Evolutionary conservation across 108 stramenopile genomes (phyloP), one percentile per base, ranked within the genome.

Genomic region (Conticribra weissflogii): DNA sequence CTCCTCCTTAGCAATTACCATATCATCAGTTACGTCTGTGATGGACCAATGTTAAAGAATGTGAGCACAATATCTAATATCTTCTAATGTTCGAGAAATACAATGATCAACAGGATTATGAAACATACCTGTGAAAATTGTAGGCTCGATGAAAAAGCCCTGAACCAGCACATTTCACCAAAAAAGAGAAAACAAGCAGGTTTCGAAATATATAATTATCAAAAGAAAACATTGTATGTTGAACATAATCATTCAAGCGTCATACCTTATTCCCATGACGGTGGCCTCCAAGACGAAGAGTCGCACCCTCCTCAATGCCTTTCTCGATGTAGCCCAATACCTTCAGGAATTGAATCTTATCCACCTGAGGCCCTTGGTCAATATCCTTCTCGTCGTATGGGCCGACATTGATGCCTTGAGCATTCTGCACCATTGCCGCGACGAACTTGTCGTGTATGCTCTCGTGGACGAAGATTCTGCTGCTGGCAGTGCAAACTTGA

Each of bases 381-480:
- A 36, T 34, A 16, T 47, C 47, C 12, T 3, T 18, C 22, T 76
- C 73, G 2, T 49, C 21, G 48, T 54, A 21, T 52, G 52, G 27
- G 5, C 79, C 79, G 18, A 79, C 52, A 23, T 28, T 59, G 23
- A 74, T 36, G 16, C 29, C 34, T 3, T 57, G 23, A 23, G 71
- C 57, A 0, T 22, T 30, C 25, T 29, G 50, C 9, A 65, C 62
- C 17, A 67, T 31, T 45, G 51, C 71, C 33, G 68, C 34, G 18
- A 78, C 59, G 23, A 85, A 72, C 52, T 74, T 59, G 59, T 86
- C 88, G 34, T 82, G 51, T 19, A 88, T 73, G 9, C 29, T 62
- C 31, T 82, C 76, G 22, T 89, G 83, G 19, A 94, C 87, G 57
- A 79, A 82, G n/a, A 94, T 59, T 0, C 93, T 83, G 21, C 22